phyloP scores from a whole-genome alignment of 2,329 filamentous ascomycete species.

The Periglandula ipomoeae region DNA sequence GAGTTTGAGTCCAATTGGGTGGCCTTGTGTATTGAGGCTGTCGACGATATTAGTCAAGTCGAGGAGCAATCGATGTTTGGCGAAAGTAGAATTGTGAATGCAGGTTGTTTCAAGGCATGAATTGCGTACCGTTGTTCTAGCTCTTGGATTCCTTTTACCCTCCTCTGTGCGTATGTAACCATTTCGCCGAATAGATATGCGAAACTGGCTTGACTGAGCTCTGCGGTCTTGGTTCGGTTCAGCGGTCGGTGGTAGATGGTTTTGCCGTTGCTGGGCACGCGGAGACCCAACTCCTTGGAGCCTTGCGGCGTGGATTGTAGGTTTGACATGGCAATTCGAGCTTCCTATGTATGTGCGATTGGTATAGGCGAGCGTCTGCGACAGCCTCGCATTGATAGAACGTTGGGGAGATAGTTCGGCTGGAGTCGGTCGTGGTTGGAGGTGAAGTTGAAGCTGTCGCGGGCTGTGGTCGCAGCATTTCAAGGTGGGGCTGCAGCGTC shows the following conservation, averaged over 20 bases:
- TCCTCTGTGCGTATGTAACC: conserved; percentile 86
- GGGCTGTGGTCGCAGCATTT: no score
- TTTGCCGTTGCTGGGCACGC: conserved; percentile 87
- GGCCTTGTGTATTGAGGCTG: conserved; percentile 83
- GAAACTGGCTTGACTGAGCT: conserved; percentile 88
- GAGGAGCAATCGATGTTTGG: no score
- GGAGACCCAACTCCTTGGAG: conserved; percentile 55
- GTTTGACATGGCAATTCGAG: conserved; percentile 35
- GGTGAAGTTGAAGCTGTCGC: background rate
- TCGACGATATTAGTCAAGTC: no score
- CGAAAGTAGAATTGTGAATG: no score
- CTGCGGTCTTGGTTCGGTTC: conserved; percentile 78
- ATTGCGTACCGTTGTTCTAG: conserved; percentile 76
- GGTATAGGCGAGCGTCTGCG: background rate
- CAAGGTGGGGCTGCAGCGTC: no score
- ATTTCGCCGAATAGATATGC: conserved; percentile 95
- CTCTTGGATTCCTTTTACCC: conserved; percentile 87
- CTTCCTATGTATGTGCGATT: background rate
- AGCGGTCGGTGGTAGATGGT: conserved; percentile 96
- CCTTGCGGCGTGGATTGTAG: conserved; percentile 31
- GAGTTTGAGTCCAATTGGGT: conserved; percentile 86
- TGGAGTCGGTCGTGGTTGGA: background rate
- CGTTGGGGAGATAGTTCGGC: background rate
- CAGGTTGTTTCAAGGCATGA: no score
- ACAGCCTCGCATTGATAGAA: no score